Evolutionary conservation across 1,284 basidiomycete genomes (phyloP), one percentile per base, ranked within the genome.

Genomic region (Irpex sp.): DNA sequence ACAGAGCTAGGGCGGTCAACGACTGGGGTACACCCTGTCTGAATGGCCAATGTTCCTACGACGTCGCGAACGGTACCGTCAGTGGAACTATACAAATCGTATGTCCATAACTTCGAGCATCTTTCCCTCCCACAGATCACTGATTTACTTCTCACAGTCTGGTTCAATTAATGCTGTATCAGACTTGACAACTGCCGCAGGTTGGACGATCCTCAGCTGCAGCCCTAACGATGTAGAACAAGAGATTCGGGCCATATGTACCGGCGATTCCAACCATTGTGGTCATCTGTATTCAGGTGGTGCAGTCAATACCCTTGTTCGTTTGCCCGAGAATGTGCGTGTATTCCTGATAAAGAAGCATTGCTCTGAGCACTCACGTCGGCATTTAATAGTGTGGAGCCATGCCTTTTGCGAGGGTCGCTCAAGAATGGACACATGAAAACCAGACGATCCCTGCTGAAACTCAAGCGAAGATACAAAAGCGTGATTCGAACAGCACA

Each of bases 151-250:
- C 11, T 54, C 37, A 19, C 34, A 70, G 64, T 31, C 62, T 8
- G 83, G 82, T 7, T 71, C 79, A 1, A 58, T 74, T 1, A 69
- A 69, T 34, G 74, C 81, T 3, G 81, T 86, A 48, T 79, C 82
- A 3, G 84, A 86, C 67, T 79, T 86, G 60, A 85, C 84, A 0
- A 56, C 71, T 5, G 82, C 82, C 4, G 82, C 81, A 11, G 83
- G 83, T 54, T 86, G 84, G 84, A 71, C 76, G 17, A 82, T 86
- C 58, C 65, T 83, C 54, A 75, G 71, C 58, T 85, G 84, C 67
- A 73, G 79, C 55, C 65, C 78, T 2, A 73, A 76, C 57, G 68
- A 71, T 1, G 66, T 75, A 5, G 64, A 74, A 17, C 83, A 85
- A 66, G 76, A 81, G 57, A 79, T 86, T 58, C 79, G 81, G 5